A percentile compares a stretch with the other conserved stretches of the same genome.
Evolutionary conservation across 805 yeast species (phyloP).

Genomic region (Zygotorulaspora danielsina): DNA sequence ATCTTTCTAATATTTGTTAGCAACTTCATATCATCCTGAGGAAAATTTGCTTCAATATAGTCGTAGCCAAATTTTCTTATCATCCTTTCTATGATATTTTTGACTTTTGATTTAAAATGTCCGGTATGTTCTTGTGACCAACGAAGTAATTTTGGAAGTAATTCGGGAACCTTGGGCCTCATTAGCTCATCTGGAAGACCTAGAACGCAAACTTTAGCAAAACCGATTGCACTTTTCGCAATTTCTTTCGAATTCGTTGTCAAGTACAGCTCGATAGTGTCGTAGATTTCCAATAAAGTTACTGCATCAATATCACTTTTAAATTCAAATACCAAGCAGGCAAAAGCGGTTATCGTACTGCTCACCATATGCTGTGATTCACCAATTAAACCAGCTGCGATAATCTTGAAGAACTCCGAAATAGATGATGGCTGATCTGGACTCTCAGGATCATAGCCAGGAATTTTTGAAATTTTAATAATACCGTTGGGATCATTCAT

Average conservation of each 20-base stretch:
- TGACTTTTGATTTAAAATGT: conserved; percentile 87
- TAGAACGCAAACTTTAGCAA: conserved; percentile 82
- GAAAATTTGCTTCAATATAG: conserved; percentile 73
- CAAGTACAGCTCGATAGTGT: conserved; percentile 84
- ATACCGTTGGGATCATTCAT: conserved; percentile 67
- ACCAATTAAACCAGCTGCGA: conserved; percentile 94
- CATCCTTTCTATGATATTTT: conserved; percentile 87
- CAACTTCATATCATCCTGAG: conserved; percentile 83
- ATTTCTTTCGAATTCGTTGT: conserved; percentile 90
- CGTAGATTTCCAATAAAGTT: conserved; percentile 66
- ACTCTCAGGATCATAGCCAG: conserved; percentile 58
- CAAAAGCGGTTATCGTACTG: conserved; percentile 88
- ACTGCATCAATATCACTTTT: conserved; percentile 57
- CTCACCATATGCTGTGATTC: conserved; percentile 93
- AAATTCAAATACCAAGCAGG: conserved; percentile 84
- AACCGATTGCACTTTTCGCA: conserved; percentile 91
- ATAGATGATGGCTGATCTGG: conserved; percentile 64
- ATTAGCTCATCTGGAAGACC: conserved; percentile 77
- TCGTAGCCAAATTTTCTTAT: conserved; percentile 90
- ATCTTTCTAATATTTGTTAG: conserved; percentile 81
- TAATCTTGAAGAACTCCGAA: conserved; percentile 84
- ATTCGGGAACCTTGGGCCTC: conserved; percentile 56
- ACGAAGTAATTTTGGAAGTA: conserved; percentile 69
- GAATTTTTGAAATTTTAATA: conserved; percentile 59
- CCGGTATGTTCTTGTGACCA: conserved; percentile 97